phyloP scores from a whole-genome alignment of 192 early-diverging fungal genomes.

The Chytriomyces sp. region DNA sequence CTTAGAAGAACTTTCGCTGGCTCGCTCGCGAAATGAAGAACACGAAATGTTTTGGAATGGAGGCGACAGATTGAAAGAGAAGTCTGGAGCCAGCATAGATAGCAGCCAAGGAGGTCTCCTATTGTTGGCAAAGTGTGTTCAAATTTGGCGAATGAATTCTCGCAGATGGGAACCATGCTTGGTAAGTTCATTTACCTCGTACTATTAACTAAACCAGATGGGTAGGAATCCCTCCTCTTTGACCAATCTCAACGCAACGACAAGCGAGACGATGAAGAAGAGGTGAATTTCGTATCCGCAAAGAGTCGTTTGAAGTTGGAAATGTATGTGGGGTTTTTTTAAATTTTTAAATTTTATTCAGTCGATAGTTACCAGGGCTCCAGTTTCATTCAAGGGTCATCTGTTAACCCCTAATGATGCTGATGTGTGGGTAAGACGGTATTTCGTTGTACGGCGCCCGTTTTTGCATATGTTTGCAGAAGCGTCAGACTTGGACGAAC shows the following conservation, averaged over 20 bases:
- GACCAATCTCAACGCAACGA: neutral
- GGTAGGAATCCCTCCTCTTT: slow-evolving; percentile 3
- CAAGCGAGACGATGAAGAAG: slow-evolving; percentile 17
- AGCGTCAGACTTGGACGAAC: slow-evolving; percentile 63
- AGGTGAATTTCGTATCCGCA: slow-evolving; percentile 26
- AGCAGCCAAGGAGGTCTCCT: slow-evolving; percentile 16
- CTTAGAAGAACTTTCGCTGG: slow-evolving; percentile 28
- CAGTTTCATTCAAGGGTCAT: slow-evolving; percentile 15
- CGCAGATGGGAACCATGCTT: slow-evolving; percentile 4
- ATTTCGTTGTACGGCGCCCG: slow-evolving; percentile 80
- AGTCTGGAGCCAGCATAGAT: neutral
- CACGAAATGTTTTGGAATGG: slow-evolving; percentile 9
- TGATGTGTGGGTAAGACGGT: slow-evolving; percentile 73
- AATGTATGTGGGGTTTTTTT: neutral
- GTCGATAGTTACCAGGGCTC: slow-evolving; percentile 5
- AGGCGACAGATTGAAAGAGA: neutral
- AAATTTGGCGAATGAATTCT: slow-evolving; percentile 35
- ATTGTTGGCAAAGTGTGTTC: slow-evolving; percentile 26
- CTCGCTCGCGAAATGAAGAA: slow-evolving; percentile 23
- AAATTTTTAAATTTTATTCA: no score
- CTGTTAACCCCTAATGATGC: slow-evolving; percentile 42
- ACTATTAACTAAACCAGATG: neutral
- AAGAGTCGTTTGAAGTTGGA: slow-evolving; percentile 10
- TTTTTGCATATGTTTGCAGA: slow-evolving; percentile 78
- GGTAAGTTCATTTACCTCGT: neutral